Percentiles rank a stretch among this genome's conserved stretches.
These are phyloP conservation scores for Petunia hybrid DNA, from an alignment of 305 asterid genomes.

Conservation along the genomic window DNA sequence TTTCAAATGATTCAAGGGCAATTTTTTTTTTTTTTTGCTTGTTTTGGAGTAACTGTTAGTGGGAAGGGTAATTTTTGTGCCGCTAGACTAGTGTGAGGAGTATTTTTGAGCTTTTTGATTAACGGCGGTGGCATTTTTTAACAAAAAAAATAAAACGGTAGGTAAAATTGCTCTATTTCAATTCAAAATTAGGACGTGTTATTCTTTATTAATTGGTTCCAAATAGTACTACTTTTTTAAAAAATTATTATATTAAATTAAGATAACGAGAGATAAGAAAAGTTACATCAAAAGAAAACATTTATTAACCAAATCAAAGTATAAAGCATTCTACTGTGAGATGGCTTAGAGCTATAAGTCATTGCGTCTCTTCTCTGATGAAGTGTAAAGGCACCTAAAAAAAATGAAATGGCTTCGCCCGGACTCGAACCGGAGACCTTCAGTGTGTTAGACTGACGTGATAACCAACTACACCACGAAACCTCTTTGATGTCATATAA, in stretches of 20 bases:
- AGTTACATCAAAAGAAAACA: too few species aligned
- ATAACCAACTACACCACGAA: slow-evolving; percentile 99
- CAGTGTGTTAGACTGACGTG: slow-evolving; percentile 99
- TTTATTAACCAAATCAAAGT: too few species aligned
- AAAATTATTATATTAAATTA: too few species aligned
- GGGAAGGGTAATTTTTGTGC: background rate
- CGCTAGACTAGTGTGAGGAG: background rate
- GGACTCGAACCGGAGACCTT: slow-evolving; percentile 94
- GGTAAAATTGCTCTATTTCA: background rate
- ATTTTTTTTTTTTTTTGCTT: background rate
- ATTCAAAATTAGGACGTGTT: too few species aligned
- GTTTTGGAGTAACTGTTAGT: too few species aligned
- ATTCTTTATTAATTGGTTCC: too few species aligned
- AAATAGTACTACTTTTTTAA: too few species aligned
- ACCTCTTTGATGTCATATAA: slow-evolving; percentile 35
- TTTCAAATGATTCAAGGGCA: background rate
- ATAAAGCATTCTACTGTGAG: too few species aligned
- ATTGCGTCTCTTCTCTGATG: too few species aligned
- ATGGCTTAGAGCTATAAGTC: too few species aligned
- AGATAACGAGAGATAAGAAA: too few species aligned
- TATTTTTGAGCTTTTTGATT: background rate
- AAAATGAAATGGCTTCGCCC: slow-evolving; percentile 73
- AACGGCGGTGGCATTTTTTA: background rate
- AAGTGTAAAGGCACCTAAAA: background rate
- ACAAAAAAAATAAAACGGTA: background rate